A percentile compares a stretch with the other conserved stretches of the same genome.
Evolutionary conservation across 2,329 filamentous ascomycete species (phyloP).

Genomic region (Trichocomaceae sp.): DNA sequence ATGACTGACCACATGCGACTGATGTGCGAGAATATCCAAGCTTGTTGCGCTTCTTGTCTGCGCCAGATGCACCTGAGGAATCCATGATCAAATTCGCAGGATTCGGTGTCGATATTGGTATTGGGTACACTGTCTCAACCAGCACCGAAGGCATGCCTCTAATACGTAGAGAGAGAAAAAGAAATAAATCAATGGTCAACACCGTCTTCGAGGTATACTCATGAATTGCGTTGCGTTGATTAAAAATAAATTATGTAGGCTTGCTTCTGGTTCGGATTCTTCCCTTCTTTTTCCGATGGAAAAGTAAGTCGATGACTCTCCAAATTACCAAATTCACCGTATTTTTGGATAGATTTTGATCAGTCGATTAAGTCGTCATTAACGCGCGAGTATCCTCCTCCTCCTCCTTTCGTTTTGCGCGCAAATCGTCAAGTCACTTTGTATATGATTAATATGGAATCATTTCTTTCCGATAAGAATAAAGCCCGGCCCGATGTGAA

Average conservation of each 20-base stretch:
- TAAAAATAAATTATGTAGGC: background rate
- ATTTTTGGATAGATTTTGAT: background rate
- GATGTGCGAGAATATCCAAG: constrained; percentile 92
- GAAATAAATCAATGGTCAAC: constrained; percentile 22
- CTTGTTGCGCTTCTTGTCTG: constrained; percentile 76
- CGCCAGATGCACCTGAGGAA: constrained; percentile 26
- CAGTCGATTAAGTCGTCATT: background rate
- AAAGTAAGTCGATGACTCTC: background rate
- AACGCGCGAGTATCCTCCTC: background rate
- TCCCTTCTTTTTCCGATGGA: background rate
- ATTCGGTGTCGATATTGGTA: constrained; percentile 27
- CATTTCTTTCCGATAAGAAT: background rate
- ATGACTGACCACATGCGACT: constrained; percentile 85
- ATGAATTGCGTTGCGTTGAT: background rate
- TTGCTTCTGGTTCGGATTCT: background rate
- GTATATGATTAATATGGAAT: background rate
- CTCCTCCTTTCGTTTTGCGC: background rate
- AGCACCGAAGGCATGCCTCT: constrained; percentile 36
- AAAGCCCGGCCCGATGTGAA: background rate
- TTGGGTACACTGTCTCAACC: constrained; percentile 29
- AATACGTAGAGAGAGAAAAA: constrained; percentile 16
- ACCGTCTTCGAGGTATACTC: background rate
- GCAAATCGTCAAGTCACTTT: background rate
- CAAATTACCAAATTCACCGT: background rate
- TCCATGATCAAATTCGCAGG: constrained; percentile 28